Evolutionary conservation across 441 rosid genomes (phyloP), one percentile per base, ranked within the genome.

Genomic region (Croton setiger): DNA sequence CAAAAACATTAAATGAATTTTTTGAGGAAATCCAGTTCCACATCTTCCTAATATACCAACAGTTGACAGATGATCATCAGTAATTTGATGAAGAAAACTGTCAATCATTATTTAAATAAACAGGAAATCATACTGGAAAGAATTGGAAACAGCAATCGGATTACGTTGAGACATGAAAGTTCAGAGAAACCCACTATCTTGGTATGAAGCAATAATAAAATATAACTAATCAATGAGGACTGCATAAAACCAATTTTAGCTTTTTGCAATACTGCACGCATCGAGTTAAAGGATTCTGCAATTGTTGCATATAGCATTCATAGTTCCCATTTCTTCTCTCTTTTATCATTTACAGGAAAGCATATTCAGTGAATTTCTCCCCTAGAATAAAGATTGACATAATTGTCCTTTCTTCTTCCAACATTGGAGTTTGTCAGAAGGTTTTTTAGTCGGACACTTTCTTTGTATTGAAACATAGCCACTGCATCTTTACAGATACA

Each of bases 281-380:
- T 37, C 20, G 52, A 51, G 69, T 23, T 37, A 20, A 52, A 52
- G 35, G 59, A 66, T 52, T 66, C 20, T 13, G n/a, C 69, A 36
- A 8, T n/a, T 27, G 39, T 49, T 64, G 57, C 49, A 2, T 5
- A 2, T 3, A 0, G 18, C 47, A 35, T 20, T 18, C 11, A 52
- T 21, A 5, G 11, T 6, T 54, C 15, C 13, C 7, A 7, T 21
- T 20, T 5, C 9, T 54, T 54, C 31, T 21, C 23, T 54, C 33
- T 54, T 21, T 9, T 52, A 0, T 3, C 54, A 6, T 49, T 49
- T 1, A 8, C 23, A 52, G 55, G 23, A 54, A 54, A 20, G 4
- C n/a, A 54, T 15, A 21, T 54, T 54, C 21, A 4, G 11, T 54
- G 35, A 33, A 21, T 35, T 23, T 21, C 13, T 14, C 13, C 15